phyloP scores from a whole-genome alignment of 78 protist species.

The Speleostelium caveatum region DNA sequence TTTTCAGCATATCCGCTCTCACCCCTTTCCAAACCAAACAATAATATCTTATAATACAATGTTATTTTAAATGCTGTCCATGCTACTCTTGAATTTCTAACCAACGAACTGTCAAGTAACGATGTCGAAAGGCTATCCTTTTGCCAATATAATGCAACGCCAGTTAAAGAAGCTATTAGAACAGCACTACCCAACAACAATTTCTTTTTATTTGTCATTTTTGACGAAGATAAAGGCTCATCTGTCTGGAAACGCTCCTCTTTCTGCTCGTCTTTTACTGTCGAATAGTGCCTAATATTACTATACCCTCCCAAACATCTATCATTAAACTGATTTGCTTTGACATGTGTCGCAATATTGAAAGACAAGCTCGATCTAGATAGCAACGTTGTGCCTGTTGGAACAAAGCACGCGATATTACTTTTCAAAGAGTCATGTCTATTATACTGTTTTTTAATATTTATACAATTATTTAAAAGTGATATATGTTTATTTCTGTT shows the following conservation, averaged over 20 bases:
- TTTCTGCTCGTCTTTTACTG: not conserved
- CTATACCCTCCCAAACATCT: not conserved
- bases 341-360: too few relatives aligned
- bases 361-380: too few relatives aligned
- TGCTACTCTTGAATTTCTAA: constrained; percentile 34
- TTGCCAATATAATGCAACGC: not conserved
- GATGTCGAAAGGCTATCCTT: not conserved
- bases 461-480: too few relatives aligned
- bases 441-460: too few relatives aligned
- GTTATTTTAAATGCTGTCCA: constrained; percentile 20
- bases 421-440: too few relatives aligned
- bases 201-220: not conserved
- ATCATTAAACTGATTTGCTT: not conserved
- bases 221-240: not conserved
- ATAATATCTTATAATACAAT: constrained; percentile 48
- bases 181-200: not conserved
- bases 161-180: not conserved
- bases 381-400: too few relatives aligned
- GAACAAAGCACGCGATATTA: too few relatives aligned
- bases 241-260: not conserved
- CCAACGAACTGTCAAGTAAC: constrained; percentile 4
- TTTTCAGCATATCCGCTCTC: constrained; percentile 38
- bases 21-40: constrained; percentile 52
- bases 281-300: not conserved
- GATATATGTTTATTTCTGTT: too few relatives aligned